Evolutionary conservation across 192 early-diverging fungal genomes (phyloP).

Genomic region (Geranomyces michiganensis): DNA sequence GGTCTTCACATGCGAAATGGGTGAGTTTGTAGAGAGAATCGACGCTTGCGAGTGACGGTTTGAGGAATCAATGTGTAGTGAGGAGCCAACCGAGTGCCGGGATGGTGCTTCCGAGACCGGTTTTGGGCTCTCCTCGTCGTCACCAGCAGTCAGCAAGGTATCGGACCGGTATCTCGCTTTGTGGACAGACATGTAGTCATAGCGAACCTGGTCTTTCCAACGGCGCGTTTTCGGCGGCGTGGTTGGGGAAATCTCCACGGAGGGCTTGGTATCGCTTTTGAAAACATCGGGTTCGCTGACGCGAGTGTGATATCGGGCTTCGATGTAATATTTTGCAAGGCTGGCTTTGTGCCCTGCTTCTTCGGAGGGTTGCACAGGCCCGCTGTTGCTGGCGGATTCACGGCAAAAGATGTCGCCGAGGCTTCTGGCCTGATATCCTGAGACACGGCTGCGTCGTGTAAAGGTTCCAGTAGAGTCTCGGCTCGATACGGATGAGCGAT

Average conservation of each 20-base stretch:
- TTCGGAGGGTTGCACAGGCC: neutral
- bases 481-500: neutral
- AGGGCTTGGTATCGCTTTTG: neutral
- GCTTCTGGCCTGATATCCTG: slow-evolving; percentile 6
- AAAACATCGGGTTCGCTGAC: neutral
- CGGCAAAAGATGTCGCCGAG: slow-evolving; percentile 7
- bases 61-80: neutral
- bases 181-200: slow-evolving; percentile 28
- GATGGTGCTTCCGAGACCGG: no score
- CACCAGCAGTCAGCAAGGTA: neutral
- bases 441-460: neutral
- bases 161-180: slow-evolving; percentile 16
- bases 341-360: slow-evolving; percentile 24
- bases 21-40: neutral
- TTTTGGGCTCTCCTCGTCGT: neutral
- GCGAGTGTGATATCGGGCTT: slow-evolving; percentile 20
- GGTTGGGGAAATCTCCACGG: neutral
- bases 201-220: slow-evolving; percentile 29
- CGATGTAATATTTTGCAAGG: slow-evolving; percentile 35
- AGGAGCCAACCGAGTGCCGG: no score
- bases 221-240: neutral
- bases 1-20: neutral
- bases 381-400: neutral
- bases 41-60: neutral
- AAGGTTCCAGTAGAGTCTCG: neutral